phyloP scores from a whole-genome alignment of 345 rosid genomes.

The Populus nigra region DNA sequence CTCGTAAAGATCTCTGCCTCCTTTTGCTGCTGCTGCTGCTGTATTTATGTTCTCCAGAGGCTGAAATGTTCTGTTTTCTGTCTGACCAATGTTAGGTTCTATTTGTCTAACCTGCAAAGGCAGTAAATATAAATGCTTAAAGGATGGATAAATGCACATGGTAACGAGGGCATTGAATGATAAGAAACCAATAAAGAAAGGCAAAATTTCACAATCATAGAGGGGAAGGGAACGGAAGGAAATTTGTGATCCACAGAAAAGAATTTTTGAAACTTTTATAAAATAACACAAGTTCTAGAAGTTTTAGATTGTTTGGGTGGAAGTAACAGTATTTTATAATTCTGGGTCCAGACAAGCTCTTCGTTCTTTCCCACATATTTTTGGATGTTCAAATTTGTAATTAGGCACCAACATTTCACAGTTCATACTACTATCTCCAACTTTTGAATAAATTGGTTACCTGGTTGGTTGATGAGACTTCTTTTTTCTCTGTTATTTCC shows the following conservation, averaged over 20 bases:
- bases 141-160: neutral
- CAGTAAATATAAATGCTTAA: neutral
- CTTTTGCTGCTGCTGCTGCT: neutral
- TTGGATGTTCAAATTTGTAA: neutral
- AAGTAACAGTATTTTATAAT: neutral
- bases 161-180: neutral
- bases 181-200: neutral
- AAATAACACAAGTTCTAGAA: neutral
- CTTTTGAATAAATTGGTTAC: neutral
- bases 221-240: neutral
- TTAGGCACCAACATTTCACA: neutral
- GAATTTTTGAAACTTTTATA: neutral
- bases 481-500: constrained; percentile 18
- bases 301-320: neutral
- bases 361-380: neutral
- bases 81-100: neutral
- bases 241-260: neutral
- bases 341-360: neutral
- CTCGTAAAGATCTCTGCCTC: neutral
- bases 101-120: constrained; percentile 8
- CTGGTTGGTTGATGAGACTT: constrained; percentile 3
- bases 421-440: neutral
- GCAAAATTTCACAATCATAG: neutral
- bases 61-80: neutral
- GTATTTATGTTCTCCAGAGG: constrained; percentile 4